Evolutionary conservation across 208 protist genomes (phyloP), one percentile per base, ranked within the genome.

Genomic region (Leishmania amazonensis): DNA sequence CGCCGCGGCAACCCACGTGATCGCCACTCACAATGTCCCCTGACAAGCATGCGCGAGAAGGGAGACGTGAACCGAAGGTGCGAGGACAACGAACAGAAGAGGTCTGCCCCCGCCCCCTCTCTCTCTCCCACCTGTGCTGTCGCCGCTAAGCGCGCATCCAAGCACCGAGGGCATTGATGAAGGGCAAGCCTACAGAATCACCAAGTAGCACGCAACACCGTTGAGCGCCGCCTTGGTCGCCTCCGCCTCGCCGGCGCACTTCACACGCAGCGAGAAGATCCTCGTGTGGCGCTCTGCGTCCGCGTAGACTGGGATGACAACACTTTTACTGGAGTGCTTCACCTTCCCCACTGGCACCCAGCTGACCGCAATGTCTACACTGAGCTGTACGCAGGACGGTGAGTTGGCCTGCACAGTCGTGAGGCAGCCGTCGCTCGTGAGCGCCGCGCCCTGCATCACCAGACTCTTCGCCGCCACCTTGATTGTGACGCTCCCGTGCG

Each of bases 201-300:
- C 80, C 31, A 97, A 79, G 82, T 89, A 96, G 42, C 87, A 90
- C 31, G 92, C 95, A 19, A 96, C 95, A 40, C 95, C 93, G 54
- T 85, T 88, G 9, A 97, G 85, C 0, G 89, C 80, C 17, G 91
- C 64, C 78, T 76, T 79, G 38, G 85, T 47, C 28, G 89, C 85
- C 51, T 87, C 88, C 4, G 62, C 62, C 65, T 78, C 74, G 17
- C 57, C 65, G 31, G 75, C 85, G 64, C 88, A 91, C 54, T 86
- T 84, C 42, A 94, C 79, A 24, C 54, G 87, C 28, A 97, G 75
- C 3, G 88, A 65, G 67, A 96, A 92, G 42, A 98, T 83, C 19
- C 47, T 19, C 38, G 84, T 89, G 73, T 83, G 86, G 31, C 93
- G 90, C 70, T 89, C 83, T 28, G 90, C 85, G 62, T 87, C 90